Conservation (phyloP, 768 basidiomycete genomes). For the Podaxis sp. region DNA sequence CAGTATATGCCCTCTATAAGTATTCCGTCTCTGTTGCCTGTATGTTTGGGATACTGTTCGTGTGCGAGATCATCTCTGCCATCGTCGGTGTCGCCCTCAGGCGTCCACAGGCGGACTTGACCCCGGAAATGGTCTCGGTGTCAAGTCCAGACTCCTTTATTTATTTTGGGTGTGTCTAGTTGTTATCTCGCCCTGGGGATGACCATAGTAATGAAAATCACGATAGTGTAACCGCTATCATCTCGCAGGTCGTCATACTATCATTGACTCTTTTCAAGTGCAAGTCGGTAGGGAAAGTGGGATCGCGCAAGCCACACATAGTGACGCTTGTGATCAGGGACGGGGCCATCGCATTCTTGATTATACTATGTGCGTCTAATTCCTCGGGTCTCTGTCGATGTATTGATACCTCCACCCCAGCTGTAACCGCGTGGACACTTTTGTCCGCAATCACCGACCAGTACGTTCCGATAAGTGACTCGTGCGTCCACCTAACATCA, state of each 20-base stretch:
- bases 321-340: conserved; percentile 33
- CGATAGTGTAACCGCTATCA: conserved; percentile 19
- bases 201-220: neutral
- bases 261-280: conserved; percentile 28
- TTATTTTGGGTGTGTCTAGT: conserved; percentile 23
- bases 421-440: conserved; percentile 19
- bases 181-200: neutral
- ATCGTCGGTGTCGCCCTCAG: conserved; percentile 18
- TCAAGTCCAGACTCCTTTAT: conserved; percentile 19
- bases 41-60: conserved; percentile 18
- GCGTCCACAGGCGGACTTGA: conserved; percentile 15
- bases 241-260: conserved; percentile 30
- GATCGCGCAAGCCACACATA: conserved; percentile 30
- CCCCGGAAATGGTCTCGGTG: conserved; percentile 17
- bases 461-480: conserved; percentile 22
- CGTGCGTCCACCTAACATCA: conserved; percentile 15
- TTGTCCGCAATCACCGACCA: conserved; percentile 17
- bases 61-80: conserved; percentile 19
- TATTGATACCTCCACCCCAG: conserved; percentile 11
- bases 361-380: conserved; percentile 26
- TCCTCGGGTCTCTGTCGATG: neutral
- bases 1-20: conserved; percentile 33
- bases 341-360: conserved; percentile 28
- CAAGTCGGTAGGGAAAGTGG: conserved; percentile 19
- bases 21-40: conserved; percentile 21